Base-by-base conservation (phyloP, 1,284 basidiomycete species). In the Lignosus rhinocerotis region DNA sequence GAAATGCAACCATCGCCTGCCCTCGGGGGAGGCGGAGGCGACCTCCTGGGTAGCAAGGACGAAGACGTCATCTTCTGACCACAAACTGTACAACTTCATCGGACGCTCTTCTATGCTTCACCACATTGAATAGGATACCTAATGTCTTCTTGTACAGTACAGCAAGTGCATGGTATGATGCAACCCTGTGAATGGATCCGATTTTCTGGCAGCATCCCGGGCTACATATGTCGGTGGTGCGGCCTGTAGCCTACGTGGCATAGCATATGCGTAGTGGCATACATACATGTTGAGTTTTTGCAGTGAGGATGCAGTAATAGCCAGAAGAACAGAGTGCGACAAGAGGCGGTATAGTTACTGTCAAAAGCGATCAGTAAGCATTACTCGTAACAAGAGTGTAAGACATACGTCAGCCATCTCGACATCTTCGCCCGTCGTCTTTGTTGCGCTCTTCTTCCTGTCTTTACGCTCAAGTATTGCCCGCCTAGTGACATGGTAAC, bases 61-160 rank as follows among this genome's bases (percentile, higher is more conserved):
- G 86, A 86, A 61, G 95, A 97, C 74, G 86, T 97, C 56, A 96
- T 96, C 73, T 96, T 95, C 80, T 96, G 71, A 79, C 19, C 17
- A 38, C 6, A 6, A 16, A 10, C 36, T 16, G 16, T 11, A 51
- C 19, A 17, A 17, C 6, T 33, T 32, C 21, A 43, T 6, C 36
- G 19, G 34, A 56, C 51, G 16, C n/a, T 42, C 49, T 39, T 33
- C 31, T n/a, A 59, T 57, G 41, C 44, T 59, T 58, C 45, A 57
- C 53, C 58, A 53, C 36, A 56, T 60, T 49, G 46, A 56, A 64
- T 64, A 42, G 55, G 62, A 63, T 66, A 68, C 67, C 62, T 62
- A 63, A 60, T 60, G 53, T 57, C 66, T 58, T 66, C 66, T 59
- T 66, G 66, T 66, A 71, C 60, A 62, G 55, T 61, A 59, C 58